These are phyloP conservation scores for Cornus florida DNA, from an alignment of 148 eudicot genomes.

Conservation along the genomic window DNA sequence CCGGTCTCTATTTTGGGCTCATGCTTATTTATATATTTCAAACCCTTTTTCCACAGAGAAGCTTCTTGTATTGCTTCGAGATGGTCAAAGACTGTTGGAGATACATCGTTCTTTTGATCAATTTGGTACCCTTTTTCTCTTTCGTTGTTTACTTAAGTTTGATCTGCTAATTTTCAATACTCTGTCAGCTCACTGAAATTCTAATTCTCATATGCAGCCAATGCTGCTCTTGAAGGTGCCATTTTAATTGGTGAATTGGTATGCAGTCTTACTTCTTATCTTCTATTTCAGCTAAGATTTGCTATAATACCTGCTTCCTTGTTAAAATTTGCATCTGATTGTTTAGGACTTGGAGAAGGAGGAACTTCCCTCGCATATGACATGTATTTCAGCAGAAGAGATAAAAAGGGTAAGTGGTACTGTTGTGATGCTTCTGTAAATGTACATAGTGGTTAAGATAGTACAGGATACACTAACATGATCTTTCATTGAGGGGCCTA, in stretches of 20 bases:
- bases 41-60: constrained; percentile 51
- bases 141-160: not conserved
- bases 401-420: too few relatives aligned
- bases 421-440: too few relatives aligned
- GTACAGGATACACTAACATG: not conserved
- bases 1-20: not conserved
- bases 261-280: constrained; percentile 18
- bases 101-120: constrained; percentile 92
- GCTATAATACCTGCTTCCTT: not conserved
- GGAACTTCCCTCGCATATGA: too few relatives aligned
- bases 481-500: not conserved
- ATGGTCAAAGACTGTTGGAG: constrained; percentile 86
- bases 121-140: constrained; percentile 56
- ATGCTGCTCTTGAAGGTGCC: constrained; percentile 92
- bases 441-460: too few relatives aligned
- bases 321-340: too few relatives aligned
- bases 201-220: constrained; percentile 49
- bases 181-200: constrained; percentile 14
- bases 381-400: too few relatives aligned
- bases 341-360: too few relatives aligned
- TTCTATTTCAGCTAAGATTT: constrained; percentile 1
- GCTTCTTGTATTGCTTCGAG: constrained; percentile 81
- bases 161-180: not conserved
- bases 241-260: constrained; percentile 95
- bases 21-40: not conserved